Percentiles rank a stretch among this genome's conserved stretches.
Conservation (phyloP, 768 basidiomycete genomes). For the Leccinum broughii region DNA sequence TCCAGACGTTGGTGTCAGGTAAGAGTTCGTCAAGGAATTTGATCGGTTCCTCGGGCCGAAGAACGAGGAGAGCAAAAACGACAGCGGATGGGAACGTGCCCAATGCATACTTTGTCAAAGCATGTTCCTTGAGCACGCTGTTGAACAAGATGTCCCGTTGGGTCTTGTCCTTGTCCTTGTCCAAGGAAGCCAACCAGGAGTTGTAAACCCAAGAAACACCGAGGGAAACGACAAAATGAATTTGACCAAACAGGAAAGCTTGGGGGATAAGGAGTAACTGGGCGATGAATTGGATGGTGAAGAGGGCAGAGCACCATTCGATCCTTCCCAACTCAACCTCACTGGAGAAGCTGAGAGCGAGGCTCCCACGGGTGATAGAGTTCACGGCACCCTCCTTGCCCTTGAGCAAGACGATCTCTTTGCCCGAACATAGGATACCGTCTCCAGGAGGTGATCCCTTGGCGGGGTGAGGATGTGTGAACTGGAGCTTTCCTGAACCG, state of each 20-base stretch:
- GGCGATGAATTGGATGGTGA: too few species aligned
- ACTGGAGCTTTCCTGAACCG: slow-evolving; percentile 18
- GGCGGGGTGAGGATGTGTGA: slow-evolving; percentile 18
- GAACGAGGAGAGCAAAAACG: slow-evolving; percentile 19
- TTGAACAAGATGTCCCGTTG: too few species aligned
- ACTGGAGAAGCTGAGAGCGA: too few species aligned
- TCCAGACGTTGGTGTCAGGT: slow-evolving; percentile 24
- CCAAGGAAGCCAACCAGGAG: too few species aligned
- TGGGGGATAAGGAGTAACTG: too few species aligned
- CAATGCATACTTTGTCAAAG: slow-evolving; percentile 5
- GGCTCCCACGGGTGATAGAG: slow-evolving; percentile 8
- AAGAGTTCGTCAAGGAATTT: slow-evolving; percentile 15
- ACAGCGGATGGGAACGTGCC: slow-evolving; percentile 16
- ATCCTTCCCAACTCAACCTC: too few species aligned
- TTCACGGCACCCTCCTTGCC: slow-evolving; percentile 13
- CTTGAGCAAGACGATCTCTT: slow-evolving; percentile 4
- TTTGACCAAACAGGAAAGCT: too few species aligned
- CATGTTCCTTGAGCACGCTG: too few species aligned
- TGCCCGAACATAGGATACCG: slow-evolving; percentile 15
- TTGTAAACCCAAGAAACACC: too few species aligned
- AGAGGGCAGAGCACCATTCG: too few species aligned
- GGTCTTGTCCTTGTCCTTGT: too few species aligned
- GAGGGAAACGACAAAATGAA: too few species aligned
- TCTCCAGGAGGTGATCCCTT: slow-evolving; percentile 23
- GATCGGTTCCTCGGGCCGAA: slow-evolving; percentile 7